phyloP scores from a whole-genome alignment of 306 rosid species.

The Trifolium dubium region DNA sequence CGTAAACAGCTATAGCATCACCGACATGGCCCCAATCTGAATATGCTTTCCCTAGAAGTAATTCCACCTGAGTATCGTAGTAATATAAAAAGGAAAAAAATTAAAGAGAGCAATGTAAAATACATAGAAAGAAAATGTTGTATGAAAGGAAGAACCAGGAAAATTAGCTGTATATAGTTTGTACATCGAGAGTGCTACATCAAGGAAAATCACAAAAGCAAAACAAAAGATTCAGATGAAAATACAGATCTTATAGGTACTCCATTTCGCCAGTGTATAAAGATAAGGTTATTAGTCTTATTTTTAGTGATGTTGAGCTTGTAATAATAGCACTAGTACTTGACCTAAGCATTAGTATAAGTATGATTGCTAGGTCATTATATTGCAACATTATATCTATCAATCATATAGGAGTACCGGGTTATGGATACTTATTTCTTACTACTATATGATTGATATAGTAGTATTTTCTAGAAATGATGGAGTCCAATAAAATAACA shows the following conservation, averaged over 20 bases:
- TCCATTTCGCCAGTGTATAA: background rate
- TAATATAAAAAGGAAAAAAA: background rate
- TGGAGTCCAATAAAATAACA: background rate
- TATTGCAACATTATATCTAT: background rate
- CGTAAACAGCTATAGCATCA: slow-evolving; percentile 90
- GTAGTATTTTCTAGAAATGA: background rate
- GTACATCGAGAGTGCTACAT: slow-evolving; percentile 24
- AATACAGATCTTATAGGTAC: background rate
- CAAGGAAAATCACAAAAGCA: slow-evolving; percentile 23
- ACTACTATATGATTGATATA: too few relatives aligned
- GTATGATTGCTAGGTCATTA: background rate
- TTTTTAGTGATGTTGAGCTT: background rate
- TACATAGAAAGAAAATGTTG: slow-evolving; percentile 8
- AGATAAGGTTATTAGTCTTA: slow-evolving; percentile 10
- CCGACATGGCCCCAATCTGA: slow-evolving; percentile 91
- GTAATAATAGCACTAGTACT: background rate
- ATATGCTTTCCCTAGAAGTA: slow-evolving; percentile 95
- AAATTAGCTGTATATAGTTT: slow-evolving; percentile 1
- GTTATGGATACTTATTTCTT: background rate
- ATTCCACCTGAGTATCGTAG: slow-evolving; percentile 70
- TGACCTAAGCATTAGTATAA: background rate
- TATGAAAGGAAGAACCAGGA: slow-evolving; percentile 16
- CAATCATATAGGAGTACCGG: background rate
- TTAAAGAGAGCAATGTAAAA: background rate
- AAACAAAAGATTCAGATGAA: slow-evolving; percentile 23